A percentile compares a stretch with the other conserved stretches of the same genome.
phyloP scores from a whole-genome alignment of 2,329 filamentous ascomycete species.

The Knufia fluminis region DNA sequence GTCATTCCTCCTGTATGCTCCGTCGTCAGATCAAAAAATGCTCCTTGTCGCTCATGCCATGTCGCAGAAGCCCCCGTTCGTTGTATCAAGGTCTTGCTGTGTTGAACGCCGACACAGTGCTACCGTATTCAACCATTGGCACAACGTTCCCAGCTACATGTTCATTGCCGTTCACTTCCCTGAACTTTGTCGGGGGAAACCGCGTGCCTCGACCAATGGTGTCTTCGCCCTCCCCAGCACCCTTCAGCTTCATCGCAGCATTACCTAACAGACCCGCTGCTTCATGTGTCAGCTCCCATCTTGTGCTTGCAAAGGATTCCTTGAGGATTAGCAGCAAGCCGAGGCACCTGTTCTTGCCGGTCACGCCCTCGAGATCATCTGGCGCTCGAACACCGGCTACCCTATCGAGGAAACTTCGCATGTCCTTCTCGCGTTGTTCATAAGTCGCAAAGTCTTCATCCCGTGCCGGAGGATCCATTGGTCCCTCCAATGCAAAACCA shows the following conservation, averaged over 20 bases:
- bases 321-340: conserved; percentile 73
- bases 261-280: conserved; percentile 70
- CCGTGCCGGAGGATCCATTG: conserved; percentile 44
- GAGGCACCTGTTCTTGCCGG: conserved; percentile 72
- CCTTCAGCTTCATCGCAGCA: conserved; percentile 57
- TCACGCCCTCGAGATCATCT: conserved; percentile 63
- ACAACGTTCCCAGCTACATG: neutral
- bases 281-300: conserved; percentile 89
- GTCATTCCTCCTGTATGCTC: neutral
- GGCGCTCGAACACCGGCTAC: conserved; percentile 65
- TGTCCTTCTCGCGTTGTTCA: conserved; percentile 62
- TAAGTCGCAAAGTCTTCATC: conserved; percentile 46
- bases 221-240: conserved; percentile 11
- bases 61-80: neutral
- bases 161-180: neutral
- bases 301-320: conserved; percentile 69
- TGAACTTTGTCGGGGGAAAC: neutral
- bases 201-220: neutral
- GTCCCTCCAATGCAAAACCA: conserved; percentile 79
- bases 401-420: conserved; percentile 66
- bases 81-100: neutral
- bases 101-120: conserved; percentile 6
- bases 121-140: conserved; percentile 1
- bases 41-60: too few relatives aligned
- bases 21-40: too few relatives aligned